Base-by-base conservation (phyloP, 495 filamentous ascomycete species). In the Pyronema domesticum region DNA sequence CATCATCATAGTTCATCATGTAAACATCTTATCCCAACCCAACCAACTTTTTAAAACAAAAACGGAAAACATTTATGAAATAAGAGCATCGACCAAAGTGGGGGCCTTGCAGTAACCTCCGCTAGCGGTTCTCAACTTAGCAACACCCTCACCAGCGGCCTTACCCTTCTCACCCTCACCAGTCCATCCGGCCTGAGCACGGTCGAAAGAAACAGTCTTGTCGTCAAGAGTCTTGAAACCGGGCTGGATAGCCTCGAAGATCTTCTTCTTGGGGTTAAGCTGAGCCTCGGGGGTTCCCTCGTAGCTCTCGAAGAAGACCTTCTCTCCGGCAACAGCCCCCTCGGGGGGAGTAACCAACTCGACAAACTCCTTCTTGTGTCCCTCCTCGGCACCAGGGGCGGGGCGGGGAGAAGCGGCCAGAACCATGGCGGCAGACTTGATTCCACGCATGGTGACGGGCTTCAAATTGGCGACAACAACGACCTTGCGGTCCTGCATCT, bases 211-310 rank as follows among this genome's bases (percentile, higher is more conserved):
- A 34, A 94, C 93, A 71, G 86, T 86, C 50, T 84, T 70, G 37
- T 68, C 69, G 3, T 78, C 76, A 13, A 82, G 94, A 11, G 89
- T 98, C 17, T 80, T 86, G 69, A 96, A 96, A 0, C 89, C 91
- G 5, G 86, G 85, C 72, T 95, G 89, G 71, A 93, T 82, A 9
- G 74, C 86, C 76, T 98, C 91, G 86, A 88, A 96, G 53, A 95
- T 70, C 79, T 95, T 95, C 79, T 95, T 95, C 82, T 96, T 98
- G 42, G 93, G 91, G 73, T 96, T 96, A 59, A 98, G 76, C 51
- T 85, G 74, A 57, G 80, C 80, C 73, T 96, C 88, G 8, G 93
- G 91, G 76, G 94, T 82, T 37, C 86, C 88, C 60, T 79, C 73
- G 82, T 86, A 98, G 48, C 93, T 91, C 62, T 98, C 86, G 67